Conservation (phyloP, 306 rosid genomes). For the Castanopsis chinensis region DNA sequence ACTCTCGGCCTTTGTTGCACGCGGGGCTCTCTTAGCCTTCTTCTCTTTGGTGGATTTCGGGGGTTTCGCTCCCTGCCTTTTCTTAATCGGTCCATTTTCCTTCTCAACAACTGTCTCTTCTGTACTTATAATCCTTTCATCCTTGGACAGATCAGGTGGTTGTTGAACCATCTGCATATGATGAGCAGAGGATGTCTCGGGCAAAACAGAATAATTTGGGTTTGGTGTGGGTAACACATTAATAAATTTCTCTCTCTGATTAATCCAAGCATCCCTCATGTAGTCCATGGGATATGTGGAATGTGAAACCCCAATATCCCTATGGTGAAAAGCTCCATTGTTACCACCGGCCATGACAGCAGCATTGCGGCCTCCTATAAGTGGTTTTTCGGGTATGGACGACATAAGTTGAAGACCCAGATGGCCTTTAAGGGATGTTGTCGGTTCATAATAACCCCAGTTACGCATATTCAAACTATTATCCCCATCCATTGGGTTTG, state of each 20-base stretch:
- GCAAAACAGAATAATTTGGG: constrained; percentile 46
- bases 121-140: constrained; percentile 45
- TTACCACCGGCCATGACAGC: constrained; percentile 45
- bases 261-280: constrained; percentile 85
- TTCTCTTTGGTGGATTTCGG: constrained; percentile 74
- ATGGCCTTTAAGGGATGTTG: constrained; percentile 60
- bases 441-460: constrained; percentile 95
- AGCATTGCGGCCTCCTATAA: constrained; percentile 66
- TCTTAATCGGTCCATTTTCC: constrained; percentile 57
- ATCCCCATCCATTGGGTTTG: constrained; percentile 65
- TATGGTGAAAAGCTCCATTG: constrained; percentile 54
- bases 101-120: constrained; percentile 63
- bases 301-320: constrained; percentile 68
- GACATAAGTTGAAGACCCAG: constrained; percentile 93
- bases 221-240: constrained; percentile 61
- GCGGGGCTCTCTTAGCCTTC: constrained; percentile 71
- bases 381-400: constrained; percentile 67
- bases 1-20: constrained; percentile 47
- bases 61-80: constrained; percentile 58
- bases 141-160: constrained; percentile 51
- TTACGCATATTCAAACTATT: constrained; percentile 84
- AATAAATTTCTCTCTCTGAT: constrained; percentile 69
- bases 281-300: constrained; percentile 59
- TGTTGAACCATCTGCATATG: constrained; percentile 58
- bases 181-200: constrained; percentile 64